Evolutionary conservation across 2,329 filamentous ascomycete genomes (phyloP), one percentile per base, ranked within the genome.

Genomic region (Elsinoe necatrix): DNA sequence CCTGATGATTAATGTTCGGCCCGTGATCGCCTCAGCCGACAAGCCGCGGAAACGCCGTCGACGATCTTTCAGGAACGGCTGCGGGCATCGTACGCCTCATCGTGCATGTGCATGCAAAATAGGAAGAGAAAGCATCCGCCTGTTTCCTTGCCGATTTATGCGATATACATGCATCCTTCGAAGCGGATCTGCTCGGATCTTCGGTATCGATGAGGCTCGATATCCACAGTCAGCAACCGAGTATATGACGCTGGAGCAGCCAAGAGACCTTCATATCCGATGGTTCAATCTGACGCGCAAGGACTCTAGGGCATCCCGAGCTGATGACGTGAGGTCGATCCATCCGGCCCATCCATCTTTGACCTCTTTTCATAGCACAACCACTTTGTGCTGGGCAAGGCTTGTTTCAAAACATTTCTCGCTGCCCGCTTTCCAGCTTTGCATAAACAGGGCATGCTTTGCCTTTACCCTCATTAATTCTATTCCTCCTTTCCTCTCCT

Each of bases 31-130:
- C 48, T 52, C 48, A 39, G 16, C 48, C 48, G 48, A 18, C 20
- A 3, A 42, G 20, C 41, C 41, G 9, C 20, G 41, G 18, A 35
- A 52, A 9, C 16, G 31, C 34, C 18, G 25, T 29, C 25, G 48
- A 39, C 48, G 31, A 52, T 52, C 48, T 21, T 52, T 52, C 48
- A 52, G 48, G 48, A 52, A 52, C 48, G 8, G 48, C 45, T 31
- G 48, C 48, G 29, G 48, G 16, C 29, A 23, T 23, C 29, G 37
- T 37, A n/a, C 29, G 48, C 48, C n/a, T 39, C 48, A 52, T 48
- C 43, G 27, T 37, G 34, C 48, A 39, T 21, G 18, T 52, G 31
- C 16, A 39, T 35, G 9, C 25, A 20, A 39, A n/a, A 20, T 52
- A 3, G 11, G 45, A 18, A 18, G 16, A 21, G 14, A 21, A 20